Evolutionary conservation across 495 filamentous ascomycete genomes (phyloP), one percentile per base, ranked within the genome.

Genomic region (Trichoderma erinaceum): DNA sequence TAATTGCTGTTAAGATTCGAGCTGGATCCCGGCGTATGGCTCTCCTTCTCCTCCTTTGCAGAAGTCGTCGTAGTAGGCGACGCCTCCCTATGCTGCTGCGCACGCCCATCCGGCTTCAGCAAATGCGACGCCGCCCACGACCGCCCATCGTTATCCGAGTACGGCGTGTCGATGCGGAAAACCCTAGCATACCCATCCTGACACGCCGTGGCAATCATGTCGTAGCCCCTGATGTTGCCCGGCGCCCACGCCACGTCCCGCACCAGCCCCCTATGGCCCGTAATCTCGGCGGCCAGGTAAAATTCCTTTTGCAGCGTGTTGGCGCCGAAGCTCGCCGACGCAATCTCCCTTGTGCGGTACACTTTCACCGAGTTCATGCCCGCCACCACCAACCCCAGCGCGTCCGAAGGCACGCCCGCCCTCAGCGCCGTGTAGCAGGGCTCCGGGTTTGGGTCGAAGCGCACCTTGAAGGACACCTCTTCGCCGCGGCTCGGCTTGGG

Each of bases 171-270:
- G 0, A 99, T 78, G 73, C 92, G 85, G 71, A 93, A 97, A 6
- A 98, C 88, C 29, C 96, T 85, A 61, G 98, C 84, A 69, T 86
- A 87, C 4, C 95, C 93, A 74, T 99, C 95, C 75, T 93, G 93
- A 73, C 91, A 92, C 1, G 92, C 94, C 41, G 93, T 96, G 7
- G 95, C 96, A 70, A 98, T 84, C 66, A 97, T 81, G 74, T 99
- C 94, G 73, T 89, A 92, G 1, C 93, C 93, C 41, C 93, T 78
- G 48, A 91, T 89, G 71, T 92, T 92, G 18, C 92, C 92, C 65
- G 90, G 90, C 10, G 95, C 93, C 95, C 95, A 99, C 10, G 91
- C 88, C 5, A 97, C 88, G 73, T 97, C 93, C 66, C 93, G 83
- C n/a, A 99, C 90, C 50, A 98, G 79, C 0, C 87, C 87, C 3